Conservation (phyloP, 2,329 filamentous ascomycete species). For the Remersonia thermophila region DNA sequence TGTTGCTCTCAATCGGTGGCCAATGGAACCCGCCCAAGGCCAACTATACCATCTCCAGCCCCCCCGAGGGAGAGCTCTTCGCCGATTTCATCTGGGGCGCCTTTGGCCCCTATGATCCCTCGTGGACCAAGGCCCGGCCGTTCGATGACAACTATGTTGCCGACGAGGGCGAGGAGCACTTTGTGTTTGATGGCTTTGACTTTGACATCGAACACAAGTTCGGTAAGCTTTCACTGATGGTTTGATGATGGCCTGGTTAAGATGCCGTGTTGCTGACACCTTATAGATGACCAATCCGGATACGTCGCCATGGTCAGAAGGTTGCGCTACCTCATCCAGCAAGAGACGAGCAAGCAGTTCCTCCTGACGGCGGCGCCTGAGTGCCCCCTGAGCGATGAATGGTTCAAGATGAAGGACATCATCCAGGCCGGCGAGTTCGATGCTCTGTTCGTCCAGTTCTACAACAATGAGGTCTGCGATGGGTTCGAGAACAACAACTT, state of each 20-base stretch:
- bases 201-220: slow-evolving; percentile 33
- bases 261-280: slow-evolving; percentile 6
- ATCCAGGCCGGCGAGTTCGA: slow-evolving; percentile 28
- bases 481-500: slow-evolving; percentile 27
- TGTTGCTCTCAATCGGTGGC: slow-evolving; percentile 53
- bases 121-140: slow-evolving; percentile 26
- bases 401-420: slow-evolving; percentile 32
- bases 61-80: slow-evolving; percentile 22
- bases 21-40: slow-evolving; percentile 18
- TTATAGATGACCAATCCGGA: slow-evolving; percentile 14
- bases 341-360: slow-evolving; percentile 19
- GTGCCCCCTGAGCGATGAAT: slow-evolving; percentile 26
- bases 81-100: slow-evolving; percentile 27
- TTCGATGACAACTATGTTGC: slow-evolving; percentile 25
- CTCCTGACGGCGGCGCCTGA: slow-evolving; percentile 37
- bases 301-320: slow-evolving; percentile 20
- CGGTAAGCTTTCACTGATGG: slow-evolving; percentile 3
- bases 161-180: slow-evolving; percentile 15
- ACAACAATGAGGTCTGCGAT: slow-evolving; percentile 33
- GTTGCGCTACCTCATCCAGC: slow-evolving; percentile 12
- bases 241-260: background rate
- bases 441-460: slow-evolving; percentile 34
- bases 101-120: slow-evolving; percentile 24
- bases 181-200: slow-evolving; percentile 40
- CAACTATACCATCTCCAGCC: slow-evolving; percentile 25